Evolutionary conservation across 148 eudicot genomes (phyloP).

Genomic region (Persicaria tinctoria): DNA sequence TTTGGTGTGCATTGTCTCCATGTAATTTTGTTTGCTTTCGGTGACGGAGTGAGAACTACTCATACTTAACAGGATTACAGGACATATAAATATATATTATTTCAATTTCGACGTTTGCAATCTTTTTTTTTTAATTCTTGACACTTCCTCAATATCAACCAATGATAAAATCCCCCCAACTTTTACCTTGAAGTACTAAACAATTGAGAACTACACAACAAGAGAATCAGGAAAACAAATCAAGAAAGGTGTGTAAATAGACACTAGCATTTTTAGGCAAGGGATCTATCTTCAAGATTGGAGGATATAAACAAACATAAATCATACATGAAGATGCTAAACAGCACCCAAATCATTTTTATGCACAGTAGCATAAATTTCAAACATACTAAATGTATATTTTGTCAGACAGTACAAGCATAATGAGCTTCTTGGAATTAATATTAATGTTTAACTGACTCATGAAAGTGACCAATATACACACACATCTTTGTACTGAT

Average conservation of each 20-base stretch:
- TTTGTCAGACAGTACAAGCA: no score
- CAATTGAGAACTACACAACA: background rate
- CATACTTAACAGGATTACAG: background rate
- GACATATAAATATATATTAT: background rate
- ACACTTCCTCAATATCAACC: background rate
- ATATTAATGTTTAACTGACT: no score
- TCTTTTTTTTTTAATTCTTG: background rate
- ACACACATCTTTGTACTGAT: background rate
- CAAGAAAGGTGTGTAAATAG: background rate
- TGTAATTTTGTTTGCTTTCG: slow-evolving; percentile 3
- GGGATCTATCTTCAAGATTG: background rate
- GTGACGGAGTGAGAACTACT: background rate
- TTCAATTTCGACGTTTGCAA: background rate
- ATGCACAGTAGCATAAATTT: background rate
- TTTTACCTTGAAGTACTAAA: background rate
- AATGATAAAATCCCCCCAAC: background rate
- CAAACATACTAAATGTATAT: no score
- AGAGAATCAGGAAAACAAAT: background rate
- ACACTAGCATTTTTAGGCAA: slow-evolving; percentile 1
- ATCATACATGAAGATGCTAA: background rate
- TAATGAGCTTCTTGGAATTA: no score
- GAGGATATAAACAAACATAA: background rate
- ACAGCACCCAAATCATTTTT: background rate
- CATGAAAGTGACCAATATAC: no score
- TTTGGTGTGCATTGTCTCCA: background rate